These are phyloP conservation scores for Hygrophila difformis DNA, from an alignment of 257 asterid genomes.

Conservation along the genomic window DNA sequence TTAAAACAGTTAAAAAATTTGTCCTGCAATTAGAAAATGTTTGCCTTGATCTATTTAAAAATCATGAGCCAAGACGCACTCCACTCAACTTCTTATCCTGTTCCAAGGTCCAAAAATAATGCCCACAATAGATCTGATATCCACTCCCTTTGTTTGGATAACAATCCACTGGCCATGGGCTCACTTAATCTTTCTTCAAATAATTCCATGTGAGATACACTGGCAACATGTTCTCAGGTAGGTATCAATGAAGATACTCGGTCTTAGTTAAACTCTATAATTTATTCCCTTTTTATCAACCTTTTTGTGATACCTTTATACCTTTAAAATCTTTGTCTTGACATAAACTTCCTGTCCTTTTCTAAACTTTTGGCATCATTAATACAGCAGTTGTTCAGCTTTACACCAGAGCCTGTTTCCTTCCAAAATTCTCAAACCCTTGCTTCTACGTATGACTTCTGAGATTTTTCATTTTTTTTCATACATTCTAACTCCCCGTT, in stretches of 20 bases:
- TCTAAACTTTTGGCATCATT: slow-evolving; percentile 11
- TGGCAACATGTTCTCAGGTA: slow-evolving; percentile 21
- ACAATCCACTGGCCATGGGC: slow-evolving; percentile 25
- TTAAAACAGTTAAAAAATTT: too few relatives aligned
- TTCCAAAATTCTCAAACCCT: background rate
- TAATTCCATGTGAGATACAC: slow-evolving; percentile 15
- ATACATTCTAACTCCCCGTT: background rate
- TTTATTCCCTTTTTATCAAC: slow-evolving; percentile 15
- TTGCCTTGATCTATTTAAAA: background rate
- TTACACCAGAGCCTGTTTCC: background rate
- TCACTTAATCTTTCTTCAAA: slow-evolving; percentile 14
- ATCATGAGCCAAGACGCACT: slow-evolving; percentile 7
- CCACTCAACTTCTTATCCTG: slow-evolving; percentile 25
- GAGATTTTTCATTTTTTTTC: background rate
- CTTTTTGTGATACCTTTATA: slow-evolving; percentile 11
- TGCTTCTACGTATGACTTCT: background rate
- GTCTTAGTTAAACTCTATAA: slow-evolving; percentile 25
- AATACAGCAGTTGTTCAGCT: background rate
- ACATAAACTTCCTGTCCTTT: slow-evolving; percentile 14
- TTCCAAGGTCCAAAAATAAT: slow-evolving; percentile 9
- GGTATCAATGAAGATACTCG: slow-evolving; percentile 22
- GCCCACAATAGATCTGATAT: slow-evolving; percentile 35
- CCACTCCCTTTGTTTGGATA: slow-evolving; percentile 15
- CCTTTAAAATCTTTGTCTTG: slow-evolving; percentile 12
- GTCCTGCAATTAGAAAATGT: background rate